Percentiles rank a stretch among this genome's conserved stretches.
Conservation (phyloP, 805 yeast genomes). For the Wickerhamiella kurtzmanii region DNA sequence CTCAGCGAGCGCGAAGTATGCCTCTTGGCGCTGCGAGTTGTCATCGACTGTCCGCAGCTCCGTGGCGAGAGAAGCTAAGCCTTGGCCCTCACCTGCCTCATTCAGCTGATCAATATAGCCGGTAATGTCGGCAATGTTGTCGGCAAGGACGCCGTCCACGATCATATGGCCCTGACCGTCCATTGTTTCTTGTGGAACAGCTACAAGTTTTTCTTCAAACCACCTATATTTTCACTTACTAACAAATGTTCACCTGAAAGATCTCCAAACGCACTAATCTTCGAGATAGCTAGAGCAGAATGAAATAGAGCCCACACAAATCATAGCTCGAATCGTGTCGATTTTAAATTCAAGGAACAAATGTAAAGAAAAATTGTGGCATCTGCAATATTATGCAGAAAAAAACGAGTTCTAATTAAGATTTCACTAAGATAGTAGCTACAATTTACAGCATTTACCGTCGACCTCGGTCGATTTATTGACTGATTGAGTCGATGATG, state of each 20-base stretch:
- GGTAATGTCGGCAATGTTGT: conserved; percentile 26
- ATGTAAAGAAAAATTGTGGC: no score
- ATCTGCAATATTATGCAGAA: not conserved
- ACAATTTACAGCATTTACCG: not conserved
- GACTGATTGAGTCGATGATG: conserved; percentile 49
- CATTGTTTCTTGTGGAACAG: not conserved
- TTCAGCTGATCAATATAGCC: conserved; percentile 26
- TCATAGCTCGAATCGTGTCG: no score
- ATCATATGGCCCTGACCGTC: conserved; percentile 21
- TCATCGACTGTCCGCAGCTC: conserved; percentile 16
- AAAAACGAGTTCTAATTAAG: not conserved
- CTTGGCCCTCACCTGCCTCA: conserved; percentile 15
- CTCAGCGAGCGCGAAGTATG: conserved; percentile 24
- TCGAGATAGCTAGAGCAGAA: no score
- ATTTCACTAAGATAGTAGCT: not conserved
- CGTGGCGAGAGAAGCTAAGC: conserved; percentile 20
- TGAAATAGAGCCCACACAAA: no score
- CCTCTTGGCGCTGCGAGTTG: conserved; percentile 19
- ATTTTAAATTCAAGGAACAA: no score
- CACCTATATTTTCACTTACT: not conserved
- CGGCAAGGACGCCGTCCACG: conserved; percentile 28
- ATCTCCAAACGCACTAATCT: not conserved
- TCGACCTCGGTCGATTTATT: conserved; percentile 26
- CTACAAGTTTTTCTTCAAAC: not conserved
- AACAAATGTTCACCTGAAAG: not conserved